These are phyloP conservation scores for Talaromyces sp. DNA, from an alignment of 2,329 filamentous ascomycete genomes.

Conservation along the genomic window DNA sequence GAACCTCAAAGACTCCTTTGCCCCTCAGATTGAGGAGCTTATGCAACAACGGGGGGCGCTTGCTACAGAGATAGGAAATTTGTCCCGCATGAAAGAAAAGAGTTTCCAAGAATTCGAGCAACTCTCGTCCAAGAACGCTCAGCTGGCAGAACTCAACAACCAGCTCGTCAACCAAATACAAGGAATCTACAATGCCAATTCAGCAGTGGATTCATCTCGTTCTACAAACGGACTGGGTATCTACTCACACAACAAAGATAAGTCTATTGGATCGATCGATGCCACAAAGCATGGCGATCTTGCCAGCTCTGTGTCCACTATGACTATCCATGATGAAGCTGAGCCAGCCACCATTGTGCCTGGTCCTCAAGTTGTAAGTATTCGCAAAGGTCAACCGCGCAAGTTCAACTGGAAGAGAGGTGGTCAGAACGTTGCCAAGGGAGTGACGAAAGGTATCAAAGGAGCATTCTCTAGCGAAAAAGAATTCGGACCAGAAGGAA, in stretches of 20 bases:
- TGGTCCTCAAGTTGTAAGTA: slow-evolving; percentile 90
- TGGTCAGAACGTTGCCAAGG: slow-evolving; percentile 87
- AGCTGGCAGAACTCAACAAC: slow-evolving; percentile 91
- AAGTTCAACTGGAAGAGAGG: slow-evolving; percentile 99
- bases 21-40: slow-evolving; percentile 72
- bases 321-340: slow-evolving; percentile 57
- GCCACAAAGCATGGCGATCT: slow-evolving; percentile 44
- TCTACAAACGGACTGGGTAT: slow-evolving; percentile 55
- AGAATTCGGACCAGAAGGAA: slow-evolving; percentile 23
- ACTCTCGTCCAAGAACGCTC: slow-evolving; percentile 86
- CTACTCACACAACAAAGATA: slow-evolving; percentile 49
- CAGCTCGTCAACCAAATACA: slow-evolving; percentile 92
- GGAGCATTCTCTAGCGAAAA: slow-evolving; percentile 71
- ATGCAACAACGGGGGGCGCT: slow-evolving; percentile 81
- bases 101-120: slow-evolving; percentile 94
- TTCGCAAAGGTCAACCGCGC: slow-evolving; percentile 86
- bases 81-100: slow-evolving; percentile 82
- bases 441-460: slow-evolving; percentile 89
- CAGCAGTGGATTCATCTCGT: slow-evolving; percentile 25
- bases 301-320: slow-evolving; percentile 52
- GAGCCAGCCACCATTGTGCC: slow-evolving; percentile 55
- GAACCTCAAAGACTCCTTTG: slow-evolving; percentile 73
- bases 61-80: slow-evolving; percentile 74
- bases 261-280: slow-evolving; percentile 41
- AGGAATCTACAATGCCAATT: slow-evolving; percentile 75